A percentile compares a stretch with the other conserved stretches of the same genome.
Conservation (phyloP, 2,329 filamentous ascomycete genomes). For the Sporothrix variecibatus region DNA sequence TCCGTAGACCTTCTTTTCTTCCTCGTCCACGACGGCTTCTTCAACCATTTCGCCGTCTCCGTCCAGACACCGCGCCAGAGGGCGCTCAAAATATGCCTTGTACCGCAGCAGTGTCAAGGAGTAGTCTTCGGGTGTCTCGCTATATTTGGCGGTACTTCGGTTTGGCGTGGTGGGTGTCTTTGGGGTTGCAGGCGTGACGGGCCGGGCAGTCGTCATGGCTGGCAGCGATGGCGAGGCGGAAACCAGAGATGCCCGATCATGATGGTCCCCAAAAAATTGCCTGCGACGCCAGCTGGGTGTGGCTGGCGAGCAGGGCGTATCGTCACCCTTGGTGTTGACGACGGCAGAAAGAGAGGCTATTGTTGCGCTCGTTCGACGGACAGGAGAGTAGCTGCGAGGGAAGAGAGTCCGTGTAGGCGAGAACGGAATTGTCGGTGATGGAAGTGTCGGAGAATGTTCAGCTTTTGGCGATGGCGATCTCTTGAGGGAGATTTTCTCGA, state of each 20-base stretch:
- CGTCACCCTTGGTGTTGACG: neutral
- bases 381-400: neutral
- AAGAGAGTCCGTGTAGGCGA: neutral
- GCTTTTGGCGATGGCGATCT: neutral
- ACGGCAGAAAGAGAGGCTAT: neutral
- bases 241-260: neutral
- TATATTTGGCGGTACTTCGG: neutral
- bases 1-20: neutral
- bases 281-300: neutral
- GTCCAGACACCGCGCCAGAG: neutral
- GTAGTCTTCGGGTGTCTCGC: slow-evolving; percentile 10
- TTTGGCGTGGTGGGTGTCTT: neutral
- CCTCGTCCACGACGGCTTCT: neutral
- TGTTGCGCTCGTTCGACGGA: no score
- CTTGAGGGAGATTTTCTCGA: neutral
- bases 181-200: neutral
- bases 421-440: neutral
- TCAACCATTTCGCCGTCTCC: neutral
- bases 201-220: neutral
- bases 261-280: neutral
- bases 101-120: slow-evolving; percentile 12
- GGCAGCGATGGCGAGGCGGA: neutral
- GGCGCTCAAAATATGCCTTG: slow-evolving; percentile 10
- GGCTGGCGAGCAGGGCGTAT: neutral
- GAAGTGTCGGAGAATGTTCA: neutral